Evolutionary conservation across 352 stramenopile species (phyloP).

Genomic region (Lagenidium giganteum): DNA sequence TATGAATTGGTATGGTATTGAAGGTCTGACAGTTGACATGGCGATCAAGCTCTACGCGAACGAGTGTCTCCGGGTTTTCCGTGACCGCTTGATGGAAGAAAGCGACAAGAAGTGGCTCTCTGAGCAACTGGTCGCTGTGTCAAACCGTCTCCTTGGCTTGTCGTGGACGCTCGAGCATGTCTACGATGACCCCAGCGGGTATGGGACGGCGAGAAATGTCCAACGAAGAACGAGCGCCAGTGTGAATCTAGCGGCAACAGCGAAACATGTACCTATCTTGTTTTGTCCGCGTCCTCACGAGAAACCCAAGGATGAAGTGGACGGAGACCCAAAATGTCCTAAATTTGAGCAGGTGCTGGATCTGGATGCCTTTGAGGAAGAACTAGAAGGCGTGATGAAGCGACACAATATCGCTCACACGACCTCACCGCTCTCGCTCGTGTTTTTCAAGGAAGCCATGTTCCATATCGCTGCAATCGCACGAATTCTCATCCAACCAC

Average conservation of each 20-base stretch:
- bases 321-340: constrained; percentile 1
- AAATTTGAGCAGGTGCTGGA: constrained; percentile 68
- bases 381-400: constrained; percentile 39
- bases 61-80: constrained; percentile 89
- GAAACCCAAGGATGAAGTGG: not conserved
- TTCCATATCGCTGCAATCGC: constrained; percentile 82
- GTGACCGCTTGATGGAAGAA: constrained; percentile 85
- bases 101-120: constrained; percentile 86
- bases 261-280: not conserved
- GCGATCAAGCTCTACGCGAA: constrained; percentile 86
- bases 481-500: constrained; percentile 76
- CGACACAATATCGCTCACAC: constrained; percentile 29
- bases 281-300: constrained; percentile 5
- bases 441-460: constrained; percentile 84
- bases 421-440: constrained; percentile 29
- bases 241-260: not conserved
- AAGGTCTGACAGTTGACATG: constrained; percentile 27
- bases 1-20: constrained; percentile 1
- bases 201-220: not conserved
- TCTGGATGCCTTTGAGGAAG: constrained; percentile 49
- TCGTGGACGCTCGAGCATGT: constrained; percentile 48
- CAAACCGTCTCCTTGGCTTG: constrained; percentile 56
- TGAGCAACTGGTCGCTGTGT: constrained; percentile 63
- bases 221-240: not conserved
- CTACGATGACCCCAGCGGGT: no score